Base-by-base conservation (phyloP, 2,329 filamentous ascomycete genomes). In the Fusarium sp. region DNA sequence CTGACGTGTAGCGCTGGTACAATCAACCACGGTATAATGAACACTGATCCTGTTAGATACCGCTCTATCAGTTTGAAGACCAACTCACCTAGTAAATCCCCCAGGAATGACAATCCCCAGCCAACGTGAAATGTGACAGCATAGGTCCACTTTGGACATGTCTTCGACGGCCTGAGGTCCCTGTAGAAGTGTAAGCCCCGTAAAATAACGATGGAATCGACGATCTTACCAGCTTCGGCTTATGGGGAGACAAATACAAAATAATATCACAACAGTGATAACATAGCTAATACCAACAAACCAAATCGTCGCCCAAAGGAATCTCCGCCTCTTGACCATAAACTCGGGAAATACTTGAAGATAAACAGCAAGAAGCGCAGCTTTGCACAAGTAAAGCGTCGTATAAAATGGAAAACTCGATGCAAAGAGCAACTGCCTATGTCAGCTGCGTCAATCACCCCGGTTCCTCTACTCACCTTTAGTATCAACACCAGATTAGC, bases 361-460 rank as follows among this genome's bases (percentile, higher is more conserved):
- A 17, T 75, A 76, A 0, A 75, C 71, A 0, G 71, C 67, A 4
- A 76, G 45, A 0, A 77, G 58, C 2, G 72, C 75, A 20, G 74
- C 75, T 7, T 77, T 77, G 30, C 69, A 76, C 0, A 77, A 24
- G n/a, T 77, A 77, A 6, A 77, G 56, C 0, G 75, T 77, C 1
- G 75, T 75, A 14, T 74, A 77, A 10, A 76, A 77, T 0, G 75
- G 75, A 10, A 77, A 69, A 0, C 54, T 65, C 10, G 30, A 41
- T 6, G 50, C 61, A 6, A 73, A 77, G 0, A 76, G 69, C 11
- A 77, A 32, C 74, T 28, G 7, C 28, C 7, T 77, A 4, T 1
- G 42, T 71, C 5, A 70, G 57, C 6, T 11, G 1, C 3, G 6
- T 10, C 11, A 1, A 1, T 8, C 5, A 3, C 1, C 1, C 7